phyloP scores from a whole-genome alignment of 2,329 filamentous ascomycete species.

The Eurotiales sp. region DNA sequence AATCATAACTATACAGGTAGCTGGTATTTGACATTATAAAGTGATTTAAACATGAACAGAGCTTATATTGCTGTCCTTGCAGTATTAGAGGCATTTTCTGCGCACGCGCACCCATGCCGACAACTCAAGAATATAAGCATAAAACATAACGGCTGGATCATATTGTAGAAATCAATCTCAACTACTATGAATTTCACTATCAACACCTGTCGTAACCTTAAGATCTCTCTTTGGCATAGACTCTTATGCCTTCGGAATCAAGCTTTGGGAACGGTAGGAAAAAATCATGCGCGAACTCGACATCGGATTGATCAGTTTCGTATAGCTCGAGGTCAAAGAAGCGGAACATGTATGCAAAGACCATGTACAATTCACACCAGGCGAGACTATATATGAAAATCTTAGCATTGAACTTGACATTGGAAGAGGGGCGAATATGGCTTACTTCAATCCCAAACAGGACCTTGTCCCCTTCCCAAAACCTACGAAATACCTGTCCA shows the following conservation, averaged over 20 bases:
- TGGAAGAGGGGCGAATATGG: neutral
- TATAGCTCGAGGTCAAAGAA: conserved; percentile 8
- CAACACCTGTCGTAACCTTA: too few species aligned
- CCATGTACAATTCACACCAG: conserved; percentile 6
- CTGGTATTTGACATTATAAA: too few species aligned
- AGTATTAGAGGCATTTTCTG: too few species aligned
- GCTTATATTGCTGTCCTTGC: too few species aligned
- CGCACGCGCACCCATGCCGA: too few species aligned
- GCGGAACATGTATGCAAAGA: conserved; percentile 8
- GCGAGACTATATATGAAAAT: neutral
- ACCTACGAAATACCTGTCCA: conserved; percentile 28
- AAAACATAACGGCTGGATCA: too few species aligned
- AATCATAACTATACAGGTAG: too few species aligned
- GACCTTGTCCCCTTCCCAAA: conserved; percentile 39
- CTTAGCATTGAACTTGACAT: neutral
- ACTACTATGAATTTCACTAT: too few species aligned
- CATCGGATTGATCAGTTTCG: conserved; percentile 8
- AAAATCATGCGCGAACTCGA: conserved; percentile 7
- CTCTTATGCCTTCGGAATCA: conserved; percentile 6
- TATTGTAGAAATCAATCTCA: too few species aligned
- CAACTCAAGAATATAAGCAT: too few species aligned
- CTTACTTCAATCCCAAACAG: conserved; percentile 38
- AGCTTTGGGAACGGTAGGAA: conserved; percentile 7
- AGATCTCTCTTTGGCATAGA: conserved; percentile 3
- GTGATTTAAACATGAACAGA: too few species aligned